Evolutionary conservation across 306 rosid species (phyloP).

Genomic region (Alnus glutinosa): DNA sequence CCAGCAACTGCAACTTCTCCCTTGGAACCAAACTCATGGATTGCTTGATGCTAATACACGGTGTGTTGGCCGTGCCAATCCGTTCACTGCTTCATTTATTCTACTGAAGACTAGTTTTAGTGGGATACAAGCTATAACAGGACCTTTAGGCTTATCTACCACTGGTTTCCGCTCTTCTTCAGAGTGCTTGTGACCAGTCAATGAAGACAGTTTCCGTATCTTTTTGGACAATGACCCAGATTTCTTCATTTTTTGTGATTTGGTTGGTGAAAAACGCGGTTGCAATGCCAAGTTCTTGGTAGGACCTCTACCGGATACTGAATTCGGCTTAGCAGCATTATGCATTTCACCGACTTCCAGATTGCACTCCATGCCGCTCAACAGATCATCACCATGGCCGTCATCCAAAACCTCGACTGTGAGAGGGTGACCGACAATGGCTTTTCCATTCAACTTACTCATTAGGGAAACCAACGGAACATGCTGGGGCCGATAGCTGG

Average conservation of each 20-base stretch:
- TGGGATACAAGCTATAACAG: slow-evolving; percentile 85
- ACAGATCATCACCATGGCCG: slow-evolving; percentile 51
- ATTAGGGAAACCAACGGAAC: slow-evolving; percentile 90
- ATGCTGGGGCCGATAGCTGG: slow-evolving; percentile 76
- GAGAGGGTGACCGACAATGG: slow-evolving; percentile 91
- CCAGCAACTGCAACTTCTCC: slow-evolving; percentile 28
- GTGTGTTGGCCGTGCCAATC: slow-evolving; percentile 58
- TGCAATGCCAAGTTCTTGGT: slow-evolving; percentile 40
- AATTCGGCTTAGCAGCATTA: slow-evolving; percentile 31
- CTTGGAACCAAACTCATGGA: slow-evolving; percentile 34
- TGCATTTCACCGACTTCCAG: slow-evolving; percentile 33
- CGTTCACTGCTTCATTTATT: slow-evolving; percentile 81
- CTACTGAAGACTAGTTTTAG: slow-evolving; percentile 81
- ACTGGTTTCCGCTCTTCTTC: slow-evolving; percentile 55
- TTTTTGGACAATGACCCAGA: slow-evolving; percentile 69
- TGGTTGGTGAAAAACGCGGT: slow-evolving; percentile 29
- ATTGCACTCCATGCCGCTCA: slow-evolving; percentile 36
- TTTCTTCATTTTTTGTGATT: slow-evolving; percentile 60
- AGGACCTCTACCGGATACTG: slow-evolving; percentile 34
- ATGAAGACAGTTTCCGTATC: slow-evolving; percentile 78
- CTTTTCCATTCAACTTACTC: slow-evolving; percentile 86
- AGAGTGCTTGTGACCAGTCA: slow-evolving; percentile 64
- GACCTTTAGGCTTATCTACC: slow-evolving; percentile 62
- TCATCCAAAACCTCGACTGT: slow-evolving; percentile 68
- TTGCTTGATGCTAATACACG: slow-evolving; percentile 42